Conservation (phyloP, 805 yeast species). For the Ogataea saltuana region DNA sequence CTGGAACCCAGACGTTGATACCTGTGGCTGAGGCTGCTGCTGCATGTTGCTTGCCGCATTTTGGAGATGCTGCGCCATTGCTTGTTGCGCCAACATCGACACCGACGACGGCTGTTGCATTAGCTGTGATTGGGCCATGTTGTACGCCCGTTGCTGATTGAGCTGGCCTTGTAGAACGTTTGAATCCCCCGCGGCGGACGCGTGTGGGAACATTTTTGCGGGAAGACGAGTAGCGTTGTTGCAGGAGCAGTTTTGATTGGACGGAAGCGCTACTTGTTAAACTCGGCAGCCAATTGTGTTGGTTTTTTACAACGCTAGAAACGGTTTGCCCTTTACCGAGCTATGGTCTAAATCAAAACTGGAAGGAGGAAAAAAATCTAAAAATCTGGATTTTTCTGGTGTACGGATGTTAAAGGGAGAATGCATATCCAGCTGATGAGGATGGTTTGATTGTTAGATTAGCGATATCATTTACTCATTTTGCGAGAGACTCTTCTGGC, state of each 20-base stretch:
- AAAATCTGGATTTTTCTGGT: slow-evolving; percentile 1
- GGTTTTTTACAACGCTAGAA: too few species aligned
- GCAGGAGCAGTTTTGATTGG: neutral
- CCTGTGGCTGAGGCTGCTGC: slow-evolving; percentile 6
- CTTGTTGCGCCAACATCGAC: slow-evolving; percentile 27
- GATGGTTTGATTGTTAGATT: too few species aligned
- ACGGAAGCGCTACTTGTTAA: neutral
- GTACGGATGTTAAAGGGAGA: slow-evolving; percentile 4
- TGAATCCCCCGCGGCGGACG: slow-evolving; percentile 13
- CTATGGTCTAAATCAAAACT: too few species aligned
- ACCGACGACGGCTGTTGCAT: slow-evolving; percentile 20
- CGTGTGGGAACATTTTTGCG: slow-evolving; percentile 16
- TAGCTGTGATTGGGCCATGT: slow-evolving; percentile 14
- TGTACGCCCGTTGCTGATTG: slow-evolving; percentile 18
- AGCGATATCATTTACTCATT: slow-evolving; percentile 2
- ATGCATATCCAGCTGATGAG: too few species aligned
- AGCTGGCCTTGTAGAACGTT: slow-evolving; percentile 17
- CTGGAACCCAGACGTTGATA: slow-evolving; percentile 20
- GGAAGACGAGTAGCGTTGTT: neutral
- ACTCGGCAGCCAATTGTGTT: too few species aligned
- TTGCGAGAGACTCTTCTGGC: slow-evolving; percentile 25
- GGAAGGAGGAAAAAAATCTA: neutral
- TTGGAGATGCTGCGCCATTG: slow-evolving; percentile 16
- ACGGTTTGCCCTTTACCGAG: too few species aligned
- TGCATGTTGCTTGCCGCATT: slow-evolving; percentile 19